Evolutionary conservation across 768 basidiomycete genomes (phyloP), one percentile per base, ranked within the genome.

Genomic region (Xanthoconium stramineum): DNA sequence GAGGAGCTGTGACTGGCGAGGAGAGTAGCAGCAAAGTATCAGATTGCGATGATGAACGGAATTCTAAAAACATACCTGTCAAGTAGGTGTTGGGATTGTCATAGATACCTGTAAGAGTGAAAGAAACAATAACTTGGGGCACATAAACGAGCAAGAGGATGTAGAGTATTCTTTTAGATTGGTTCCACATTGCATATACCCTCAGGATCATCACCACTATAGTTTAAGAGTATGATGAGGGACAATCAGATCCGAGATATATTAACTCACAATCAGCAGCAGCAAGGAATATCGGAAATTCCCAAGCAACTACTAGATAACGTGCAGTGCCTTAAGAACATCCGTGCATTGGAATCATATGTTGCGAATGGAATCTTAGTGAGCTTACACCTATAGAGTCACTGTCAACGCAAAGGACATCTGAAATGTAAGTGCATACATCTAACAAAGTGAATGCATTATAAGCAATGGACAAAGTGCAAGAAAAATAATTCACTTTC

Each of bases 181-280:
- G 55, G 15, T 28, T 38, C 52, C 56, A 62, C 50, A 62, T 52
- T 38, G 60, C 45, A 50, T 61, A 61, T 1, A 62, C 60, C 0
- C 60, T 47, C 10, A 63, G 29, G 19, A 63, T 40, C 61, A 63
- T 63, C 14, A 62, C 17, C 5, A 62, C 61, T 63, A 3, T 13
- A 40, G 35, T 19, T 14, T 3, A 32, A 24, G 36, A 20, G 9
- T 9, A 47, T 29, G 15, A 14, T 20, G 6, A 35, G n/a, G 7
- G 12, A 17, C 19, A 10, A 24, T 6, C 2, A 17, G 33, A n/a
- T 14, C 0, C 14, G 13, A 2, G 5, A 5, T 2, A 19, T 14
- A n/a, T 4, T 19, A 36, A 48, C 62, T 40, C 12, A 63, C 61
- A 47, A 43, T 63, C 61, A 5, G 54, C 45, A 37, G 46, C 54